A percentile compares a stretch with the other conserved stretches of the same genome.
phyloP scores from a whole-genome alignment of 2,329 filamentous ascomycete genomes.

The Thyridium curvatum region DNA sequence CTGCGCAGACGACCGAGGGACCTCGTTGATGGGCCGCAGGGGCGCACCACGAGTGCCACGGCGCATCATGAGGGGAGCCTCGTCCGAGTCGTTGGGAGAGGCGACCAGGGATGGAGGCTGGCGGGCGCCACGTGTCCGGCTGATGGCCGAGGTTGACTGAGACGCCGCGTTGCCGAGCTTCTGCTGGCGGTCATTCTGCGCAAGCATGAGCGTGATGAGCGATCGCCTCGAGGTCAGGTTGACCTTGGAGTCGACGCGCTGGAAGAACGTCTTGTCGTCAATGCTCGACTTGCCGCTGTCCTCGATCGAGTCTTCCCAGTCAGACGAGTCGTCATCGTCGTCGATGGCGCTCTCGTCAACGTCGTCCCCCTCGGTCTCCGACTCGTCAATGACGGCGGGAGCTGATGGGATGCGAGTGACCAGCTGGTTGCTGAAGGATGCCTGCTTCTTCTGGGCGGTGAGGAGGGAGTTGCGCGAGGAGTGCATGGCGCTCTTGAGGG shows the following conservation, averaged over 20 bases:
- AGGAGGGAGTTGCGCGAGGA: slow-evolving; percentile 35
- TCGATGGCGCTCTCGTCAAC: slow-evolving; percentile 80
- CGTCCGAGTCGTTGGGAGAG: slow-evolving; percentile 54
- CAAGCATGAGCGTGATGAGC: slow-evolving; percentile 83
- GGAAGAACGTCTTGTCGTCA: slow-evolving; percentile 75
- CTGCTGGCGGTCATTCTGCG: slow-evolving; percentile 64
- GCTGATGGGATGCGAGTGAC: slow-evolving; percentile 58
- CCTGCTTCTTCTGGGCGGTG: slow-evolving; percentile 60
- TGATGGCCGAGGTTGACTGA: slow-evolving; percentile 62
- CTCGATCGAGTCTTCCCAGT: slow-evolving; percentile 63
- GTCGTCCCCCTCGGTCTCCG: slow-evolving; percentile 60
- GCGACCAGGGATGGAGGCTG: slow-evolving; percentile 35
- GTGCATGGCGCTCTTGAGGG: slow-evolving; percentile 51
- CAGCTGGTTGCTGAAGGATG: slow-evolving; percentile 76
- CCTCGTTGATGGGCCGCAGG: slow-evolving; percentile 51
- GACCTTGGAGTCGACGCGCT: slow-evolving; percentile 81
- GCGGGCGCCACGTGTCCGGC: slow-evolving; percentile 50
- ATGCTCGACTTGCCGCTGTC: slow-evolving; percentile 80
- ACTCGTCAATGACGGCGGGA: slow-evolving; percentile 37
- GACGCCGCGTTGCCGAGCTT: slow-evolving; percentile 63
- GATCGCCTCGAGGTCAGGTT: slow-evolving; percentile 83
- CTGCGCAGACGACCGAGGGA: slow-evolving; percentile 62
- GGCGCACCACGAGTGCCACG: slow-evolving; percentile 42
- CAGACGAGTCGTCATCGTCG: slow-evolving; percentile 57
- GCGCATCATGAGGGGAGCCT: slow-evolving; percentile 60